A percentile compares a stretch with the other conserved stretches of the same genome.
phyloP scores from a whole-genome alignment of 768 basidiomycete species.

The Neoboletus brunneissimus region DNA sequence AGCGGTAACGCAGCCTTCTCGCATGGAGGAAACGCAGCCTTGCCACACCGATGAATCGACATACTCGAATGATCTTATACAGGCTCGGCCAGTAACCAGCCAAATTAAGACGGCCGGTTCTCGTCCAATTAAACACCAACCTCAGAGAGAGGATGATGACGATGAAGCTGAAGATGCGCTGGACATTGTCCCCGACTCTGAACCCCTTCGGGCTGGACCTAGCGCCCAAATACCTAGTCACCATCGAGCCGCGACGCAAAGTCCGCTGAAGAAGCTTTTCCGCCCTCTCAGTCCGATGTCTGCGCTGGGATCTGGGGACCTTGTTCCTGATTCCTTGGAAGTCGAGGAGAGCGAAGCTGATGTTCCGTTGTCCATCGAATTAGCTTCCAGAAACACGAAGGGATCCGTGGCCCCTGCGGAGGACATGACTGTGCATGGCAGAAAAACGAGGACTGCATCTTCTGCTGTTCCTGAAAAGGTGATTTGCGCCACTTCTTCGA shows the following conservation, averaged over 20 bases:
- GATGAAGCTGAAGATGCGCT: constrained; percentile 35
- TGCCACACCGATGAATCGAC: not conserved
- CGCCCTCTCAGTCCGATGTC: constrained; percentile 24
- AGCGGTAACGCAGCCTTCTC: constrained; percentile 17
- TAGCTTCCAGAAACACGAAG: constrained; percentile 20
- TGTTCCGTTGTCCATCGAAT: constrained; percentile 41
- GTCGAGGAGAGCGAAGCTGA: constrained; percentile 35
- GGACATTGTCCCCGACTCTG: constrained; percentile 65
- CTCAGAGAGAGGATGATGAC: not conserved
- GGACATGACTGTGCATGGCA: constrained; percentile 2
- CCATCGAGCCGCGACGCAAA: not conserved
- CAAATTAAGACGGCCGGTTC: not conserved
- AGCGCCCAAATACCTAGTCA: constrained; percentile 8
- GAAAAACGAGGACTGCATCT: constrained; percentile 2
- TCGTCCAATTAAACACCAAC: not conserved
- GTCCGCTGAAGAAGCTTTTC: constrained; percentile 17
- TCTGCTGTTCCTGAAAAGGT: constrained; percentile 19
- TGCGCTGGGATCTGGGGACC: constrained; percentile 23
- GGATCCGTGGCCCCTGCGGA: not conserved
- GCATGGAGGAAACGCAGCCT: constrained; percentile 19
- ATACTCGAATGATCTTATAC: not conserved
- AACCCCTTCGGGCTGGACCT: constrained; percentile 41
- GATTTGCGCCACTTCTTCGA: not conserved
- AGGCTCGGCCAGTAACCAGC: constrained; percentile 1
- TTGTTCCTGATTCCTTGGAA: constrained; percentile 29